These are phyloP conservation scores for Asterochloris erici DNA, from an alignment of 139 green algal species.

Conservation along the genomic window DNA sequence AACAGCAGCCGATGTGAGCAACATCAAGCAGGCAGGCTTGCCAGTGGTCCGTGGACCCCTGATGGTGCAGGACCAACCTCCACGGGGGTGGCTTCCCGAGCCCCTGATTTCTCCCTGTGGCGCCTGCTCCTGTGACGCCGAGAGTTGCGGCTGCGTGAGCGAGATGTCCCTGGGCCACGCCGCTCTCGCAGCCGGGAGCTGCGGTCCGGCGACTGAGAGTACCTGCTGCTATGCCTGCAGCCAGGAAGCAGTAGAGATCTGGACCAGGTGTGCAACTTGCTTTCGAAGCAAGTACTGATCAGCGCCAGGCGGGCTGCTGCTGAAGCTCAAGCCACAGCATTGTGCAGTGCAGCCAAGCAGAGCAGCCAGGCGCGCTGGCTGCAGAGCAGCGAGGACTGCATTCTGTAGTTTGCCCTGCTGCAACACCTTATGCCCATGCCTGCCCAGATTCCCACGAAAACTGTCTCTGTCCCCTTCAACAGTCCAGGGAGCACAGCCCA, in stretches of 20 bases:
- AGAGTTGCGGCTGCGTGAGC: slow-evolving; percentile 1
- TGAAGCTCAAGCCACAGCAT: too few species aligned
- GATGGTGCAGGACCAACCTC: too few species aligned
- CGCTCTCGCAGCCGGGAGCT: not conserved
- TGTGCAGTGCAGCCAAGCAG: too few species aligned
- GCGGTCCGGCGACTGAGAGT: not conserved
- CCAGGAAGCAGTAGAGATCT: not conserved
- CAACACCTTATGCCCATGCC: too few species aligned
- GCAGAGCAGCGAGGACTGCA: too few species aligned
- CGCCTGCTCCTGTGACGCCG: slow-evolving; percentile 4
- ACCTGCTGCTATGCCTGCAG: not conserved
- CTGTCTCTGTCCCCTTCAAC: not conserved
- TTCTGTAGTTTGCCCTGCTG: too few species aligned
- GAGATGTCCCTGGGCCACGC: not conserved
- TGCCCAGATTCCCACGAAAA: too few species aligned
- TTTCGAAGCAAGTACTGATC: not conserved
- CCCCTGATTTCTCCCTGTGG: not conserved
- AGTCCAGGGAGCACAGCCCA: not conserved
- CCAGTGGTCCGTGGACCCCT: too few species aligned
- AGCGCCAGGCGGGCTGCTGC: not conserved
- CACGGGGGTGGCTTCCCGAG: too few species aligned
- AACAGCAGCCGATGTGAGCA: too few species aligned
- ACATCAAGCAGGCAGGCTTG: too few species aligned
- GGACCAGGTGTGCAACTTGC: not conserved
- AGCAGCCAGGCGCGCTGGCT: too few species aligned